Percentiles rank a stretch among this genome's conserved stretches.
Evolutionary conservation across 192 early-diverging fungal genomes (phyloP).

Genomic region (Gorgonomyces haynaldii): DNA sequence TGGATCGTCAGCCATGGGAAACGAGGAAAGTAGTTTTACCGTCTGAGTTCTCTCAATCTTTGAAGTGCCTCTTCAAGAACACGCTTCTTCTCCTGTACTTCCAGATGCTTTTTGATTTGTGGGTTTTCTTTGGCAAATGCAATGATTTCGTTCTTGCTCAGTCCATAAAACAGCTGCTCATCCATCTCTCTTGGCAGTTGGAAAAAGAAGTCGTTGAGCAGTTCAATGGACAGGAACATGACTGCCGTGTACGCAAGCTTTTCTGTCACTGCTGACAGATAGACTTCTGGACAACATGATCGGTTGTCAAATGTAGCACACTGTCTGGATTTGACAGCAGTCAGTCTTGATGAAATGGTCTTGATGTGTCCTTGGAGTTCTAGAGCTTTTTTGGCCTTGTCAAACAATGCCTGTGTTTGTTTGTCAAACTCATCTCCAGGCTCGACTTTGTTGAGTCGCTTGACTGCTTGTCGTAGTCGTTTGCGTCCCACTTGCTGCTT

Average conservation of each 20-base stretch:
- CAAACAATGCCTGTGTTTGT: conserved; percentile 31
- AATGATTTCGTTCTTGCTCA: conserved; percentile 64
- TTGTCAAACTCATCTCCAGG: conserved; percentile 62
- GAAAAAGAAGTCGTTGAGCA: conserved; percentile 97
- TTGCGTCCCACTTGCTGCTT: conserved; percentile 63
- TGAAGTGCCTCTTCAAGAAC: conserved; percentile 62
- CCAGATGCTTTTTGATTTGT: conserved; percentile 67
- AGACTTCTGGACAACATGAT: conserved; percentile 89
- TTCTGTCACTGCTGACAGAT: conserved; percentile 81
- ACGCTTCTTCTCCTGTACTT: conserved; percentile 69
- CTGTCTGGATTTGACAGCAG: conserved; percentile 67
- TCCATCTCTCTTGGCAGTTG: conserved; percentile 94
- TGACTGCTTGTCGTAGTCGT: conserved; percentile 74
- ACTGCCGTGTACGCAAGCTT: conserved; percentile 90
- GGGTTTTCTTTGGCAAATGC: conserved; percentile 89
- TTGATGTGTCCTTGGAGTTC: conserved; percentile 63
- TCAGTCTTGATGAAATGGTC: conserved; percentile 69
- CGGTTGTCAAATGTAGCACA: conserved; percentile 74
- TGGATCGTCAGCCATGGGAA: too few relatives aligned
- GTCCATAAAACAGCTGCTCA: conserved; percentile 77
- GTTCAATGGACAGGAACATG: conserved; percentile 96
- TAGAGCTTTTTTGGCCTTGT: conserved; percentile 67
- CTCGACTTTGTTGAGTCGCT: conserved; percentile 62
- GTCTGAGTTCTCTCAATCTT: conserved; percentile 17
- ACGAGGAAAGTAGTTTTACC: too few relatives aligned